Evolutionary conservation across 2,329 filamentous ascomycete genomes (phyloP).

Genomic region (Fusarium sp.): DNA sequence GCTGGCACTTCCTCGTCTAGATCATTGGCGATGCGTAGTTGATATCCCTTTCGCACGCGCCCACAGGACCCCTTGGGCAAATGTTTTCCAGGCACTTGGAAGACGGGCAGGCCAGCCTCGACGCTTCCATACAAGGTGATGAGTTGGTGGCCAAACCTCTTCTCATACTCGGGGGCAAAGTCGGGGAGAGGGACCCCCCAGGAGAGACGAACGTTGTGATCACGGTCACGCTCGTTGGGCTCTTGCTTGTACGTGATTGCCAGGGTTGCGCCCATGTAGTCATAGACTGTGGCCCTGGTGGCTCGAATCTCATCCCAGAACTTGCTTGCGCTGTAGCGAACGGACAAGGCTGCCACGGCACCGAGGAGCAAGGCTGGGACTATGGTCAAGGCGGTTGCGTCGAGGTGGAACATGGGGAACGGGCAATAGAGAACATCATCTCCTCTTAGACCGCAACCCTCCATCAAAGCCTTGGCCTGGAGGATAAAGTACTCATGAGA

Average conservation of each 20-base stretch:
- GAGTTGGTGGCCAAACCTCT: background rate
- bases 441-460: background rate
- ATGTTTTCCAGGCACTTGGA: background rate
- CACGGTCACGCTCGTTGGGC: conserved; percentile 8
- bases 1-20: background rate
- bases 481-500: conserved; percentile 23
- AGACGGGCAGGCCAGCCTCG: background rate
- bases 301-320: conserved; percentile 25
- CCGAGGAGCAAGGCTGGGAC: background rate
- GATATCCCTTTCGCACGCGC: background rate
- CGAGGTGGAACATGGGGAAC: background rate
- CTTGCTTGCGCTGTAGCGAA: conserved; percentile 3
- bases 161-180: background rate
- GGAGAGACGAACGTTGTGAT: background rate
- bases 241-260: conserved; percentile 21
- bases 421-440: background rate
- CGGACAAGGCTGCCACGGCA: background rate
- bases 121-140: background rate
- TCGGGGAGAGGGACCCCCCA: background rate
- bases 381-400: background rate
- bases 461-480: conserved; percentile 10
- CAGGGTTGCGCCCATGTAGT: conserved; percentile 24
- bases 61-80: background rate
- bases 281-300: conserved; percentile 16
- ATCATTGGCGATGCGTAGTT: background rate